Percentiles rank a stretch among this genome's conserved stretches.
These are phyloP conservation scores for Debaryomyces sp. DNA, from an alignment of 1,139 yeast species.

Conservation along the genomic window DNA sequence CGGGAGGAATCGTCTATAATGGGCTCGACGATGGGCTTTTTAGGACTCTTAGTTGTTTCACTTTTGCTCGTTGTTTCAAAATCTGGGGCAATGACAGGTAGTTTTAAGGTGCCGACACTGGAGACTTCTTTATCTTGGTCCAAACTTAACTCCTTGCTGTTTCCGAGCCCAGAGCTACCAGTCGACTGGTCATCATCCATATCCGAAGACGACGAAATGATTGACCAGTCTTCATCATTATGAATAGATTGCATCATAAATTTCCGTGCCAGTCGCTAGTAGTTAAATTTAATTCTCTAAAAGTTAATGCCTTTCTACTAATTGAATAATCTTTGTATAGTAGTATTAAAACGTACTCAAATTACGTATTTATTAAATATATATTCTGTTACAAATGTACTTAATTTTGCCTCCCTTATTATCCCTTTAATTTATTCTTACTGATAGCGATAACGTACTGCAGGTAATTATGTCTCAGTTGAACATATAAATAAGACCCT, in stretches of 20 bases:
- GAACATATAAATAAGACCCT: not conserved
- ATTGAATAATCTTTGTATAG: not conserved
- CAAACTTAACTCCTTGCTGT: not conserved
- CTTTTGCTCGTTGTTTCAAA: not conserved
- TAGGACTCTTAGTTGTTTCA: not conserved
- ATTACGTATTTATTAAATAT: not conserved
- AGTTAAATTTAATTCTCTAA: not conserved
- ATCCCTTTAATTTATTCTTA: constrained; percentile 3
- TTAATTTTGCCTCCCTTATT: constrained; percentile 5
- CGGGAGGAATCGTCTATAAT: not conserved
- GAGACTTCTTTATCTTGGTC: constrained; percentile 11
- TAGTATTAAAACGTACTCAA: constrained; percentile 1
- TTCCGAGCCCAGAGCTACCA: constrained; percentile 17
- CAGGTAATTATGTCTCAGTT: constrained; percentile 1
- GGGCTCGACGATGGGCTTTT: not conserved
- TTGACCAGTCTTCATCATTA: constrained; percentile 48
- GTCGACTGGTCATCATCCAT: constrained; percentile 40
- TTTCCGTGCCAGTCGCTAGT: not conserved
- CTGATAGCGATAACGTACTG: constrained; percentile 7
- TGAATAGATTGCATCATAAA: constrained; percentile 8
- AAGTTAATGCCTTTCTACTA: not conserved
- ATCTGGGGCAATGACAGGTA: constrained; percentile 16
- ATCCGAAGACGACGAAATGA: constrained; percentile 48
- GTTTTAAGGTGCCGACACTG: constrained; percentile 22
- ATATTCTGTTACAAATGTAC: not conserved